Evolutionary conservation across 192 early-diverging fungal species (phyloP).

Genomic region (Entomortierella chlamydospora): DNA sequence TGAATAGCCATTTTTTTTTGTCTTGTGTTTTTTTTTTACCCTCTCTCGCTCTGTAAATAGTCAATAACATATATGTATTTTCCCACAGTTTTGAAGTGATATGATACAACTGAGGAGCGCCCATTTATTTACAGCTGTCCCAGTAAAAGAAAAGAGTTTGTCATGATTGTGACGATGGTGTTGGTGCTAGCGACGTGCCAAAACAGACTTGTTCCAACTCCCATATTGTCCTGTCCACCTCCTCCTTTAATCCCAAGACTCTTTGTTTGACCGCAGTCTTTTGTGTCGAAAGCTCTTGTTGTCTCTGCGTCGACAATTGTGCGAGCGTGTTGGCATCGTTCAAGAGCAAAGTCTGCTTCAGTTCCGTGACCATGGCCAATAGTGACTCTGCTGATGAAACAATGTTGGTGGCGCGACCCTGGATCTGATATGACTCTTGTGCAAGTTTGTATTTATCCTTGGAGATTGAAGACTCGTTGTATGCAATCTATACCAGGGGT

Average conservation of each 20-base stretch:
- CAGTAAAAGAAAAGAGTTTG: slow-evolving; percentile 11
- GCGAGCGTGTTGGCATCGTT: slow-evolving; percentile 64
- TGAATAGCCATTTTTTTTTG: not conserved
- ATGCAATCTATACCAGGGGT: slow-evolving; percentile 48
- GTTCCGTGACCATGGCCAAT: slow-evolving; percentile 59
- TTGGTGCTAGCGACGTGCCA: slow-evolving; percentile 4
- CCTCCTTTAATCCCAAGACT: slow-evolving; percentile 54
- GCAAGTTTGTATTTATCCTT: slow-evolving; percentile 69
- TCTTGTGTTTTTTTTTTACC: not conserved
- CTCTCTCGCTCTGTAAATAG: not conserved
- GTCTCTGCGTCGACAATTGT: slow-evolving; percentile 45
- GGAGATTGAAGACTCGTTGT: slow-evolving; percentile 42
- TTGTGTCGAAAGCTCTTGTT: slow-evolving; percentile 47
- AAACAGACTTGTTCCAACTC: slow-evolving; percentile 62
- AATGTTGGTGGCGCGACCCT: slow-evolving; percentile 64
- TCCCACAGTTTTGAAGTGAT: not conserved
- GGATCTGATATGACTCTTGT: slow-evolving; percentile 68
- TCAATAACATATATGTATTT: not conserved
- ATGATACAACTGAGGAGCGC: slow-evolving; percentile 10
- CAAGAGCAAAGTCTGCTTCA: slow-evolving; percentile 62
- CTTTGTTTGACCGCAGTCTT: slow-evolving; percentile 58
- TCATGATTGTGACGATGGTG: not conserved
- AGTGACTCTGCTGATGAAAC: slow-evolving; percentile 64
- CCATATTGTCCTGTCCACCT: slow-evolving; percentile 58
- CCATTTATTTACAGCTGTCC: not conserved